Evolutionary conservation across 2,329 filamentous ascomycete genomes (phyloP), one percentile per base, ranked within the genome.

Genomic region (Paracoccidioides lutzii): DNA sequence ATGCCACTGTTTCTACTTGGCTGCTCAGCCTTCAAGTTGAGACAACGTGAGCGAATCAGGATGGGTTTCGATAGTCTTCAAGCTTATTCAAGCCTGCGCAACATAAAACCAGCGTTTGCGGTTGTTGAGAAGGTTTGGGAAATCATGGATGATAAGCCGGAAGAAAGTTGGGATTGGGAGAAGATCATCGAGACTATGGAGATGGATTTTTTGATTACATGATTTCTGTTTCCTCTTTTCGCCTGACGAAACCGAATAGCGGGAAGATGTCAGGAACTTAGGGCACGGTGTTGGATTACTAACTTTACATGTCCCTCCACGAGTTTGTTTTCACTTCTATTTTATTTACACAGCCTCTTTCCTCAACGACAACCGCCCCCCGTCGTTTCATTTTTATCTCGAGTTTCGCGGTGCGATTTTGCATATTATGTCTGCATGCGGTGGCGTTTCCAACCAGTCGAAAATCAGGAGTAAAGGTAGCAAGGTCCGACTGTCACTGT

Each of bases 151-250:
- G 71, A 68, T 15, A 74, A 73, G 0, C 77, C 77, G 52, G 73
- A 76, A 57, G 76, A 81, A 55, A 78, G 76, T 55, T 83, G 81
- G 81, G 80, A 83, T 65, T 83, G 80, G 80, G 81, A 83, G 67
- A 77, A 71, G 58, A 79, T 82, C 57, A 81, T 83, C 59, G 70
- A 75, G 50, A 72, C 75, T 52, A 78, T 80, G 69, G 76, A 78
- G 22, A 81, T 79, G 75, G 80, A 83, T 62, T 82, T 83, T 60
- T 69, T 83, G 60, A 76, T 81, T 59, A 82, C 80, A 59, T 83
- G 66, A 74, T 30, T 10, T 38, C 50, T 14, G 4, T 10, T 15
- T 9, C 22, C 50, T 2, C 15, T 30, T 52, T 9, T 22, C 28
- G 28, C 10, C 6, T 14, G 8, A 12, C 28, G 9, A 33, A 33